These are phyloP conservation scores for Isabelozyma pseudorhagii DNA, from an alignment of 805 yeast species.

Conservation along the genomic window DNA sequence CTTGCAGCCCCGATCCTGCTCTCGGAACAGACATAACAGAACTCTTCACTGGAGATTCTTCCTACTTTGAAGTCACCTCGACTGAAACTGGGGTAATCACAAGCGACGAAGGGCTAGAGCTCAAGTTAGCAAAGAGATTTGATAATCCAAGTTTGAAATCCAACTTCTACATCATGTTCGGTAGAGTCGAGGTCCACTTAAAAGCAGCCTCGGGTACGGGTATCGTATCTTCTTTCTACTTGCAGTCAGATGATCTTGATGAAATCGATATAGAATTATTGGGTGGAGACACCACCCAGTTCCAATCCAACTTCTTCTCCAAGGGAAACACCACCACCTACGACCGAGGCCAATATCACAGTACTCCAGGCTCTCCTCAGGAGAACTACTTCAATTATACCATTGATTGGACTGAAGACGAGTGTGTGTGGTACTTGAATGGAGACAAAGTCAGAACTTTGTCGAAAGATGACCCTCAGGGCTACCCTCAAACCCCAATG, in stretches of 20 bases:
- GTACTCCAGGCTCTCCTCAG: slow-evolving; percentile 50
- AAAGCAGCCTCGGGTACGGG: slow-evolving; percentile 77
- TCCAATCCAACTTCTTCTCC: slow-evolving; percentile 75
- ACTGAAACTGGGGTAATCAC: slow-evolving; percentile 35
- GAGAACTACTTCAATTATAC: slow-evolving; percentile 68
- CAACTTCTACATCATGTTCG: slow-evolving; percentile 81
- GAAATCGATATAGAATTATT: slow-evolving; percentile 85
- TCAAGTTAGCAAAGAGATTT: slow-evolving; percentile 55
- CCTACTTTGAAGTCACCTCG: slow-evolving; percentile 39
- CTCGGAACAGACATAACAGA: slow-evolving; percentile 53
- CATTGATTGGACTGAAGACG: slow-evolving; percentile 73
- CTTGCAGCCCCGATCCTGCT: slow-evolving; percentile 48
- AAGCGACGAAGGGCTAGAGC: slow-evolving; percentile 52
- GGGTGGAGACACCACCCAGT: slow-evolving; percentile 72
- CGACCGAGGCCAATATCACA: slow-evolving; percentile 74
- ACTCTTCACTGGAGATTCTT: slow-evolving; percentile 48
- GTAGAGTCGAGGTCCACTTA: slow-evolving; percentile 65
- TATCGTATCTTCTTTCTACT: slow-evolving; percentile 71
- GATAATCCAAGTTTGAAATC: slow-evolving; percentile 78
- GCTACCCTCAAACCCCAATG: slow-evolving; percentile 90
- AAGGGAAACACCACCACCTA: slow-evolving; percentile 75
- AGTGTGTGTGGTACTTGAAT: slow-evolving; percentile 66
- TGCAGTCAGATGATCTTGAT: slow-evolving; percentile 79
- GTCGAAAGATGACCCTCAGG: slow-evolving; percentile 47
- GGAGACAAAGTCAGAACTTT: slow-evolving; percentile 66